Conservation (phyloP, 1,139 yeast genomes). For the Debaryomyces fabryi region DNA sequence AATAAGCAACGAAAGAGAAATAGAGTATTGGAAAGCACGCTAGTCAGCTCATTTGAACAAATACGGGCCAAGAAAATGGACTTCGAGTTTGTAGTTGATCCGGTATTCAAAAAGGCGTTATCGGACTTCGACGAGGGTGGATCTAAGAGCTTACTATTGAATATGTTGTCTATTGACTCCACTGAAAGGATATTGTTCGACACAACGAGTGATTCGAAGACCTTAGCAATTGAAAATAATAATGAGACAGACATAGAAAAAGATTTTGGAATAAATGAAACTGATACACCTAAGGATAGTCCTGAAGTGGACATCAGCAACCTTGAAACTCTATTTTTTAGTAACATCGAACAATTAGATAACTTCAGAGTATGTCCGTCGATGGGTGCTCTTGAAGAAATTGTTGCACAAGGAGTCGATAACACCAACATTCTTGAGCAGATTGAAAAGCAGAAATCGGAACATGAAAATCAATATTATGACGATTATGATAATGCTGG, state of each 20-base stretch:
- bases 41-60: constrained; percentile 53
- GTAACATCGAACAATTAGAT: constrained; percentile 38
- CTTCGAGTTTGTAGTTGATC: constrained; percentile 79
- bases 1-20: constrained; percentile 37
- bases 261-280: constrained; percentile 15
- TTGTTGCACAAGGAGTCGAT: constrained; percentile 53
- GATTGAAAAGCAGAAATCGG: background rate
- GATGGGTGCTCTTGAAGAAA: constrained; percentile 54
- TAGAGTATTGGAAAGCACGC: constrained; percentile 42
- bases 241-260: constrained; percentile 11
- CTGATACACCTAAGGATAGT: constrained; percentile 1
- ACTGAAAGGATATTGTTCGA: constrained; percentile 66
- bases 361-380: constrained; percentile 62
- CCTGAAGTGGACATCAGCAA: background rate
- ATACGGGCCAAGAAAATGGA: constrained; percentile 69
- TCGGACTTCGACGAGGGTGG: constrained; percentile 97
- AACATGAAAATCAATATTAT: background rate
- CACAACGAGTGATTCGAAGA: constrained; percentile 38
- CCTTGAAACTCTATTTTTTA: constrained; percentile 28
- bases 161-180: constrained; percentile 61
- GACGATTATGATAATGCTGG: constrained; percentile 17
- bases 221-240: constrained; percentile 5
- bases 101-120: constrained; percentile 82
- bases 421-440: constrained; percentile 49
- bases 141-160: constrained; percentile 77